These are phyloP conservation scores for Yarrowia keelungensis DNA, from an alignment of 805 yeast species.

Conservation along the genomic window DNA sequence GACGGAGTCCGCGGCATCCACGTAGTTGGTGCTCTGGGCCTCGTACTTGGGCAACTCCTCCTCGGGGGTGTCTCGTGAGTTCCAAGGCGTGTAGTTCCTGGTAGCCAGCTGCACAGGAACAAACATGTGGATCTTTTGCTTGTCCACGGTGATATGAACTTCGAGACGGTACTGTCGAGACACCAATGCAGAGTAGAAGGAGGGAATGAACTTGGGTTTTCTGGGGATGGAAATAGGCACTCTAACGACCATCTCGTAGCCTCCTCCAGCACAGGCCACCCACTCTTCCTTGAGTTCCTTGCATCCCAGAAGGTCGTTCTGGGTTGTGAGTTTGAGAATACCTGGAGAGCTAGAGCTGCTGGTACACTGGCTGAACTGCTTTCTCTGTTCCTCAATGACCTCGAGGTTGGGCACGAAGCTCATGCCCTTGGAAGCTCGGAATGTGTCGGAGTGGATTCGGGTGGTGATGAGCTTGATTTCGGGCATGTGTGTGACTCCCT, in stretches of 20 bases:
- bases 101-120: constrained; percentile 38
- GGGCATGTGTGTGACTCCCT: constrained; percentile 14
- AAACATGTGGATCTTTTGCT: constrained; percentile 25
- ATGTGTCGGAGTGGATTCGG: constrained; percentile 34
- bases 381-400: constrained; percentile 33
- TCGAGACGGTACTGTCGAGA: constrained; percentile 37
- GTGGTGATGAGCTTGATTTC: constrained; percentile 26
- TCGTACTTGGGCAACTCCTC: constrained; percentile 39
- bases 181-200: constrained; percentile 36
- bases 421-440: constrained; percentile 33
- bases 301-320: constrained; percentile 27
- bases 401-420: constrained; percentile 34
- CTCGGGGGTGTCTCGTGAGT: constrained; percentile 15
- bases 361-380: constrained; percentile 2
- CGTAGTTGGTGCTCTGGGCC: constrained; percentile 11
- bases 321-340: constrained; percentile 22
- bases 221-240: constrained; percentile 26
- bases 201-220: constrained; percentile 37
- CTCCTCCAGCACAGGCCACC: constrained; percentile 4
- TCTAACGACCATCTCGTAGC: constrained; percentile 5
- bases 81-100: constrained; percentile 35
- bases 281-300: constrained; percentile 22
- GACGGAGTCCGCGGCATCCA: constrained; percentile 14
- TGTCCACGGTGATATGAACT: constrained; percentile 17
- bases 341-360: not conserved